These are phyloP conservation scores for Sanghuangporus sanghuang DNA, from an alignment of 1,284 basidiomycete genomes.

Conservation along the genomic window DNA sequence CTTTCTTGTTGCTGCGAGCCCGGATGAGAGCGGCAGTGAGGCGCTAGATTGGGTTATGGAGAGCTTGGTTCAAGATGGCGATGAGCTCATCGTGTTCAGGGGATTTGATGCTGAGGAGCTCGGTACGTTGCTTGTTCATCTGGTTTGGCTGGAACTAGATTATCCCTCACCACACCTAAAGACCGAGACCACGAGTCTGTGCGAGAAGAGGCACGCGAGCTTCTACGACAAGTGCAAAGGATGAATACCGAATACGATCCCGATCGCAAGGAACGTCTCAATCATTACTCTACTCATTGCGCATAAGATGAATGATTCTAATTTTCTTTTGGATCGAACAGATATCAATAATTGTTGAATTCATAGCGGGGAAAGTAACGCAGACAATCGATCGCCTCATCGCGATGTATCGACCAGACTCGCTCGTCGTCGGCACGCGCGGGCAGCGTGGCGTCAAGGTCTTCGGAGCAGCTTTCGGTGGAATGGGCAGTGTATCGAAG, in stretches of 20 bases:
- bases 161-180: constrained; percentile 21
- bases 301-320: not conserved
- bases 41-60: constrained; percentile 90
- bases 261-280: constrained; percentile 57
- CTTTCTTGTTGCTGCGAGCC: constrained; percentile 86
- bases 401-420: constrained; percentile 93
- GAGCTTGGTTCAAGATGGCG: constrained; percentile 84
- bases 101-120: constrained; percentile 85
- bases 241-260: constrained; percentile 79
- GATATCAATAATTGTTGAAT: constrained; percentile 92
- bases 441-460: constrained; percentile 60
- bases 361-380: constrained; percentile 87
- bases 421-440: constrained; percentile 88
- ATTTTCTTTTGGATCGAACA: constrained; percentile 25
- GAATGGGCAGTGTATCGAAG: constrained; percentile 65
- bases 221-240: constrained; percentile 79
- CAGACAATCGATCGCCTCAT: constrained; percentile 90
- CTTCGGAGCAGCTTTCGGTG: constrained; percentile 53
- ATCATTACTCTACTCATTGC: not conserved
- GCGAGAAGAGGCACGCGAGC: constrained; percentile 81
- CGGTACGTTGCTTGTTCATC: constrained; percentile 37
- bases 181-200: constrained; percentile 81
- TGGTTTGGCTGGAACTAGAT: not conserved
- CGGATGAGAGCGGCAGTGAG: constrained; percentile 81
- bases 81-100: constrained; percentile 89